Conservation (phyloP, 202 grass and related monocot genomes). For the Miscanthus sacchariflorus region DNA sequence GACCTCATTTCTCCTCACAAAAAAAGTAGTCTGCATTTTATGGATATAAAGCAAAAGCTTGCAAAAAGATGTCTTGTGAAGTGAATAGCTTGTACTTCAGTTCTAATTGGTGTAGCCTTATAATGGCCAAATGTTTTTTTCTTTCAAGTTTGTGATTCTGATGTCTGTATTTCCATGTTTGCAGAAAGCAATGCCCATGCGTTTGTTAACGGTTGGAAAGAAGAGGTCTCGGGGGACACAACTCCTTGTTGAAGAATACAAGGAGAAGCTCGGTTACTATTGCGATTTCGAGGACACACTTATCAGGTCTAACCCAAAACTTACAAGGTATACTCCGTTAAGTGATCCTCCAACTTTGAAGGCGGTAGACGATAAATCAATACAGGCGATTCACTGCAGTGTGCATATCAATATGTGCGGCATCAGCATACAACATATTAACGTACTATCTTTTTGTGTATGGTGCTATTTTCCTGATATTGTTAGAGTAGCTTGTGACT, state of each 20-base stretch:
- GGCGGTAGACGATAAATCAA: background rate
- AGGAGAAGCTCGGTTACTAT: conserved; percentile 75
- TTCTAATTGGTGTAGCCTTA: background rate
- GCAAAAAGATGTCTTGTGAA: background rate
- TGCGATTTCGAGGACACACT: conserved; percentile 70
- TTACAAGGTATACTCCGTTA: conserved; percentile 55
- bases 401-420: background rate
- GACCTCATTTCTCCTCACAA: background rate
- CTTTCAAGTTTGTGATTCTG: background rate
- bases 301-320: conserved; percentile 85
- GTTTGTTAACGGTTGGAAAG: conserved; percentile 83
- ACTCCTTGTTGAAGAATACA: conserved; percentile 85
- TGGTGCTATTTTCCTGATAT: background rate
- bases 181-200: conserved; percentile 81
- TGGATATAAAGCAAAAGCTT: background rate
- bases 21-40: background rate
- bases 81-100: background rate
- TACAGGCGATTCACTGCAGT: background rate
- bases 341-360: background rate
- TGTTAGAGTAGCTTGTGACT: background rate
- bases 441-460: background rate
- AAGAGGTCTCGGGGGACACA: conserved; percentile 85
- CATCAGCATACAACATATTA: background rate
- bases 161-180: background rate
- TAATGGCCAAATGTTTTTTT: background rate